Conservation (phyloP, 1,284 basidiomycete genomes). For the Papiliotrema laurentii region DNA sequence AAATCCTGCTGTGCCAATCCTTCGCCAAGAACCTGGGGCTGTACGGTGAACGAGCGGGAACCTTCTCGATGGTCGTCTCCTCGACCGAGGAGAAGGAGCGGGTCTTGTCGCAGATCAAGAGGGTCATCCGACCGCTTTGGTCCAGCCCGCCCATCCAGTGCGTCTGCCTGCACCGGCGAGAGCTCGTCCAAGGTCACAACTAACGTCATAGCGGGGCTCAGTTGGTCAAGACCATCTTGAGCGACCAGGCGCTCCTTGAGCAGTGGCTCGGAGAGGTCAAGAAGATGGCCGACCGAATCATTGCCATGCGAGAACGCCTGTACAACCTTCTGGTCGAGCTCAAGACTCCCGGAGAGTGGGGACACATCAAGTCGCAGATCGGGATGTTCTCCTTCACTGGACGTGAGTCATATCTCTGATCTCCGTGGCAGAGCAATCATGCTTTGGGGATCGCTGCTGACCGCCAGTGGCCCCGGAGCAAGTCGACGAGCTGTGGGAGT, state of each 20-base stretch:
- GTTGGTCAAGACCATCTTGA: conserved; percentile 69
- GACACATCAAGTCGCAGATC: conserved; percentile 94
- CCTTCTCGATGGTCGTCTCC: conserved; percentile 75
- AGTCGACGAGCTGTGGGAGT: conserved; percentile 79
- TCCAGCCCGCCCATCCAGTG: conserved; percentile 90
- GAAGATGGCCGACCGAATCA: conserved; percentile 94
- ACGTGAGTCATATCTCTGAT: conserved; percentile 50
- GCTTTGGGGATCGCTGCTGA: not conserved
- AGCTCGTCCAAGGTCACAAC: no score
- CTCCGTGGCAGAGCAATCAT: not conserved
- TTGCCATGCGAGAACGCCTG: conserved; percentile 84
- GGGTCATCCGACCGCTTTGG: conserved; percentile 94
- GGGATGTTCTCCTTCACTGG: conserved; percentile 78
- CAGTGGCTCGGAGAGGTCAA: conserved; percentile 71
- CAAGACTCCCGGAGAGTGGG: conserved; percentile 91
- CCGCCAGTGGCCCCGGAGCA: conserved; percentile 56
- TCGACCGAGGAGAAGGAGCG: conserved; percentile 79
- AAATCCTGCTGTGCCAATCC: conserved; percentile 81
- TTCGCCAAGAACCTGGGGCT: conserved; percentile 99
- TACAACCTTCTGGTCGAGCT: conserved; percentile 75
- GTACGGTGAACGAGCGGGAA: conserved; percentile 93
- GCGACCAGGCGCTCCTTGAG: not conserved
- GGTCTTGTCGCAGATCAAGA: conserved; percentile 89
- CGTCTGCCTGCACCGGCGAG: conserved; percentile 8
- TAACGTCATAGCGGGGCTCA: conserved; percentile 82